Base-by-base conservation (phyloP, 148 eudicot genomes). In the Cornus florida region DNA sequence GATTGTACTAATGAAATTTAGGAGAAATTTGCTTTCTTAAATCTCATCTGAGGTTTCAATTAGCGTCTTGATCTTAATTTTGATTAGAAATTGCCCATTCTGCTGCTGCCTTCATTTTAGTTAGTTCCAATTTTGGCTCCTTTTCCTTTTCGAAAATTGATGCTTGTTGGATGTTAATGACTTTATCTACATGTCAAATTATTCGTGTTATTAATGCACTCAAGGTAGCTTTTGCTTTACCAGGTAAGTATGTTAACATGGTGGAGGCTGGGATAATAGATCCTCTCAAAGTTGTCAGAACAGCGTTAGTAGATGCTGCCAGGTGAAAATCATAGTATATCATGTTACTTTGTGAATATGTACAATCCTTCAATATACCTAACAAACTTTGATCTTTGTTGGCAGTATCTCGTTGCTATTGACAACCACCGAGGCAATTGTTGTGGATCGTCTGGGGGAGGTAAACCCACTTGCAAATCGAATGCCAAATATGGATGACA, bases 261-360 rank as follows among this genome's bases (percentile, higher is more conserved):
- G 92, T 96, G 75, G 84, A 88, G 79, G 90, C 95, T 31, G 99
- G 98, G 84, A 93, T 96, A 8, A 85, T 96, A 17, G 99, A 96
- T 88, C 99, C 99, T n/a, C 83, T 93, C 43, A 96, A 96, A 87
- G 99, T 96, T 56, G 82, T 96, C 71, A 89, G 93, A 86, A 96
- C 98, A 68, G 99, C 99, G 16, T 86, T 96, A 57, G 88, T 84
- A 65, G 99, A 96, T 88, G 99, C 99, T 78, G 97, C 95, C 78
- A 96, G 99, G 99, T 96, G 84, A 89, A 67, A 43, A 75, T 62
- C 28, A 6, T 50, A 14, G 20, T 20, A 33, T 28, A 23, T 33
- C 28, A 20, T 67, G 19, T 81, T 33, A 31, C 35, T 6, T 32
- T 19, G 16, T 43, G n/a, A 10, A 12, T 60, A 17, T 41, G 23